Percentiles rank a stretch among this genome's conserved stretches.
These are phyloP conservation scores for Lumnitzera racemosa DNA, from an alignment of 345 rosid genomes.

Conservation along the genomic window DNA sequence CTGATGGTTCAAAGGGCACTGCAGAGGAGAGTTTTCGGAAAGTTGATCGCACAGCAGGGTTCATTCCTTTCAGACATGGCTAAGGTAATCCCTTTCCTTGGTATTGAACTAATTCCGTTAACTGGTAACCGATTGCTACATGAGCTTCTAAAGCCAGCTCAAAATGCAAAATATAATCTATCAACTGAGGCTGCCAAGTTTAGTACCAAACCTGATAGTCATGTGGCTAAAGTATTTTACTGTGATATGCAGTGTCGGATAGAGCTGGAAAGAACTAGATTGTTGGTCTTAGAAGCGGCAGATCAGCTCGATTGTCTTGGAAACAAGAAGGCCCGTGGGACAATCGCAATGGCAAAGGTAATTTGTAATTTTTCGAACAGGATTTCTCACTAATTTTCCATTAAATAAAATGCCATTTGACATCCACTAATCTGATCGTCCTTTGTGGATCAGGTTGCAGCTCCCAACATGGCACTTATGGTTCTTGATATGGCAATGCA, in stretches of 20 bases:
- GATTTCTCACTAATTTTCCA: neutral
- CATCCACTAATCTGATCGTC: neutral
- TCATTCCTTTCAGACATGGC: constrained; percentile 84
- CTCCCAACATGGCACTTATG: constrained; percentile 87
- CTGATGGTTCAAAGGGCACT: constrained; percentile 86
- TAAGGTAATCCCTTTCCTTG: constrained; percentile 34
- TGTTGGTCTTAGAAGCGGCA: constrained; percentile 87
- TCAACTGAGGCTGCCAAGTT: too few species aligned
- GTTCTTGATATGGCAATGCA: constrained; percentile 88
- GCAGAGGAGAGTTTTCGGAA: constrained; percentile 71
- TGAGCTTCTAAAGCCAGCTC: too few species aligned
- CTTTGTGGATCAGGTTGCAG: constrained; percentile 63
- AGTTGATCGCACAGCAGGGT: constrained; percentile 81
- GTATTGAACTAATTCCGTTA: too few species aligned
- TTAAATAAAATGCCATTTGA: neutral
- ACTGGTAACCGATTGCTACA: too few species aligned
- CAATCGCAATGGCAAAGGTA: constrained; percentile 95
- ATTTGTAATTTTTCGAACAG: neutral
- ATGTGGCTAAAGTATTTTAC: neutral
- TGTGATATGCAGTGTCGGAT: constrained; percentile 57
- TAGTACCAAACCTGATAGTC: neutral
- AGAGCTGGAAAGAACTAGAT: constrained; percentile 72
- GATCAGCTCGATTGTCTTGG: constrained; percentile 88
- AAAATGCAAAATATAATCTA: too few species aligned
- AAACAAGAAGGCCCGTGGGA: constrained; percentile 76